phyloP scores from a whole-genome alignment of 2,329 filamentous ascomycete genomes.

The Penicillium decumbens region DNA sequence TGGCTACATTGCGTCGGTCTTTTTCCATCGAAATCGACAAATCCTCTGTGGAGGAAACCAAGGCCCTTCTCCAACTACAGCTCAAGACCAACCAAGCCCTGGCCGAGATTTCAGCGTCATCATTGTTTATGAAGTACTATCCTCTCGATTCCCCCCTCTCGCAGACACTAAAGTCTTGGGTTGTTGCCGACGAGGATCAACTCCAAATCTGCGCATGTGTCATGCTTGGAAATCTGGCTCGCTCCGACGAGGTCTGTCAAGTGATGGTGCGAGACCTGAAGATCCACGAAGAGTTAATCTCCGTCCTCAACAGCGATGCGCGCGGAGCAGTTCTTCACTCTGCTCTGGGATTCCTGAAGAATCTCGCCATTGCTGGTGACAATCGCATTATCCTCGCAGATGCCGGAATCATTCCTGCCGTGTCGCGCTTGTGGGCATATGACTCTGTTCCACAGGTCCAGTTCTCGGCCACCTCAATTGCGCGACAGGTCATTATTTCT shows the following conservation, averaged over 20 bases:
- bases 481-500: constrained; percentile 37
- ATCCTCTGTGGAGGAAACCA: constrained; percentile 32
- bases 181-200: constrained; percentile 38
- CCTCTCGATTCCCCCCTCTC: constrained; percentile 38
- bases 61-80: constrained; percentile 33
- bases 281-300: constrained; percentile 40
- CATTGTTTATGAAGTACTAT: constrained; percentile 37
- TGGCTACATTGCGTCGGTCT: constrained; percentile 33
- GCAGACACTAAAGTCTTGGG: constrained; percentile 39
- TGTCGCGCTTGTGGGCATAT: constrained; percentile 39
- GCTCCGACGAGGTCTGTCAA: constrained; percentile 42
- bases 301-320: constrained; percentile 37
- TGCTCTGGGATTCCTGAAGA: constrained; percentile 46
- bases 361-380: constrained; percentile 43
- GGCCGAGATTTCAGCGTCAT: constrained; percentile 39
- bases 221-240: constrained; percentile 47
- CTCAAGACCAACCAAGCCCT: constrained; percentile 40
- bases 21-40: constrained; percentile 25
- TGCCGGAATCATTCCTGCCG: constrained; percentile 37
- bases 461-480: constrained; percentile 41
- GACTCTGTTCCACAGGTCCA: constrained; percentile 45
- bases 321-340: constrained; percentile 43
- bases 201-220: constrained; percentile 46
- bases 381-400: constrained; percentile 39
- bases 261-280: constrained; percentile 38